Evolutionary conservation across 305 asterid genomes (phyloP), one percentile per base, ranked within the genome.

Genomic region (Withania somnifera): DNA sequence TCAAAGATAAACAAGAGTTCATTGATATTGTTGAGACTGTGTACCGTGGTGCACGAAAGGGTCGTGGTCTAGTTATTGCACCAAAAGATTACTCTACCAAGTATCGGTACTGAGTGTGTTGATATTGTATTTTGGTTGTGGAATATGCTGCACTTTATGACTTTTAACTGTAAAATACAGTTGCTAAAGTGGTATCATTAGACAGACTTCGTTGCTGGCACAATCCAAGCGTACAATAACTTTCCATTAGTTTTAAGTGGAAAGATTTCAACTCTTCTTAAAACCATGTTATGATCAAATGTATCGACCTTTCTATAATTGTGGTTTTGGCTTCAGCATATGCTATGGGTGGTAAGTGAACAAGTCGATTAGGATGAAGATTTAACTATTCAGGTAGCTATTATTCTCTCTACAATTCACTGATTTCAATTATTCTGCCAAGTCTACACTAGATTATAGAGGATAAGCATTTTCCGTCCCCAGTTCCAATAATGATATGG

Each of bases 81-180:
- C 98, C 98, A 1, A 95, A 95, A 84, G 97, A 95, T 86, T 95
- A 95, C 92, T 95, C 97, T 84, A 92, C 98, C 87, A 95, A 95
- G 86, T 93, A 95, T 71, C 97, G 98, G 30, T 95, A 95, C 34
- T 93, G 83, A 88, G 81, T 5, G n/a, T 58, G 14, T 15, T 19
- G 60, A 73, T 73, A 26, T 19, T 52, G 61, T 64, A 51, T 73
- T 73, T 73, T 73, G 79, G 2, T 26, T 50, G 52, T 42, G 58
- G 40, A 73, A 40, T 42, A 50, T 47, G 42, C 15, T 50, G 40
- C 57, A 50, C 20, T 50, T 50, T 34, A 66, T 66, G 51, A n/a
- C 26, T 73, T 40, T 73, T 40, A 22, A 26, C 40, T 14, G 57
- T 73, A 24, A 73, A 10, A 73, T 73, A 47, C 40, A 14, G 52